Conservation (phyloP, 495 filamentous ascomycete species). For the Chaetomium fimeti region DNA sequence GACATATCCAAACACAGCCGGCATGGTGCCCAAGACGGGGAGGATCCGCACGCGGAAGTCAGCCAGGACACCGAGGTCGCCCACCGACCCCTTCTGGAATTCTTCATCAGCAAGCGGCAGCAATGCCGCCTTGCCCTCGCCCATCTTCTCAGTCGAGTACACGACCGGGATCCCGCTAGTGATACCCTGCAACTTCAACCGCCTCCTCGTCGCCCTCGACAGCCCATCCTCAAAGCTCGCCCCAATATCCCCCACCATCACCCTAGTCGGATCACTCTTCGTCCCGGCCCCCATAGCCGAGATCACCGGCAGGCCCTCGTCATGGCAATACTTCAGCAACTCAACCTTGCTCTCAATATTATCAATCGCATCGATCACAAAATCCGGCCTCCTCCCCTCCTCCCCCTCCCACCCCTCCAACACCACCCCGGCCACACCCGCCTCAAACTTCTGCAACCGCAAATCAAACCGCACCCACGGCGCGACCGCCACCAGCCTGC, state of each 20-base stretch:
- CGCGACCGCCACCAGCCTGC: constrained; percentile 74
- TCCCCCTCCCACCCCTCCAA: constrained; percentile 60
- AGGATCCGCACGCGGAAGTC: constrained; percentile 93
- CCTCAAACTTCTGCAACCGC: constrained; percentile 78
- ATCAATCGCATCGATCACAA: constrained; percentile 94
- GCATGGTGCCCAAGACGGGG: constrained; percentile 95
- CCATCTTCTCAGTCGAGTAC: constrained; percentile 88
- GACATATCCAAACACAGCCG: constrained; percentile 88
- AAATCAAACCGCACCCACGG: constrained; percentile 93
- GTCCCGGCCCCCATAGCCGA: constrained; percentile 97
- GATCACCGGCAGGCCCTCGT: constrained; percentile 72
- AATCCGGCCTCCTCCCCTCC: constrained; percentile 69
- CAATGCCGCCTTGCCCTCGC: constrained; percentile 85
- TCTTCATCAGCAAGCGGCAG: constrained; percentile 86
- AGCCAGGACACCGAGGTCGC: constrained; percentile 80
- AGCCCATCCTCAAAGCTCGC: constrained; percentile 85
- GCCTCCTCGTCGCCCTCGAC: constrained; percentile 76
- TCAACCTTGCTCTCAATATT: constrained; percentile 97
- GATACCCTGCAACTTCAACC: constrained; percentile 77
- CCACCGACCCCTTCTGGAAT: constrained; percentile 80
- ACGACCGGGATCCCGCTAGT: constrained; percentile 82
- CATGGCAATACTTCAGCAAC: constrained; percentile 81
- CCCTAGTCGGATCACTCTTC: constrained; percentile 92
- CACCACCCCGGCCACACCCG: constrained; percentile 48
- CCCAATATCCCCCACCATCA: constrained; percentile 90